Evolutionary conservation across 2,329 filamentous ascomycete genomes (phyloP), one percentile per base, ranked within the genome.

Genomic region (Colletotrichum sp.): DNA sequence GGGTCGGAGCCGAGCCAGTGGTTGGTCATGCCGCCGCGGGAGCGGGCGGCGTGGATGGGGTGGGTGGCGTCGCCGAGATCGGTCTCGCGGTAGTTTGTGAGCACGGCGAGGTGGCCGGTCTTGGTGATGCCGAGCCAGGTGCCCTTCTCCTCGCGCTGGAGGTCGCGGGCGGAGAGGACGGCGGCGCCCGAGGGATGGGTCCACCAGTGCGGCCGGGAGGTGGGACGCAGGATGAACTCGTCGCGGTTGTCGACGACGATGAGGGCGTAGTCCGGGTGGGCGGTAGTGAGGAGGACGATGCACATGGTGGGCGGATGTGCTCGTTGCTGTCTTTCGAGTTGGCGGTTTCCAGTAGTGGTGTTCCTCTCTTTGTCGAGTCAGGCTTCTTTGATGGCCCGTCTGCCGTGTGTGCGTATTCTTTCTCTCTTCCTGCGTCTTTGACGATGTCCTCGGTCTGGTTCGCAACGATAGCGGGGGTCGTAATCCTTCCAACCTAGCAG

Each of bases 221-320:
- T 93, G 6, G 92, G 92, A 32, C 92, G 88, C 16, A 93, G 87
- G 77, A 93, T 91, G 84, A 90, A 93, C 82, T 93, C 94, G 86
- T 96, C 95, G 79, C 95, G 91, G 83, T 96, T 96, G 85, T 96
- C 92, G 82, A 96, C 87, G 76, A 95, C 86, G 79, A 96, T 94
- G 76, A 96, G 88, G 30, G 93, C 90, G 84, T 96, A 96, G 78
- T 90, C 87, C 12, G 95, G 94, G 82, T 96, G 94, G 61, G 93
- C 90, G 21, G 94, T 96, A 30, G 94, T 95, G 74, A 95, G 87
- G 61, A 96, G 87, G 65, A 92, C 93, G 85, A 96, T 96, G 83
- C 95, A 96, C 94, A 96, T 96, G 74, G 21, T 26, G 34, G 61
- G 28, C 61, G 34, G 61, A 16, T 34, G 61, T 64, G 61, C 14